Percentiles rank a stretch among this genome's conserved stretches.
Conservation (phyloP, 2,329 filamentous ascomycete genomes). For the Sporothrix dimorphospora region DNA sequence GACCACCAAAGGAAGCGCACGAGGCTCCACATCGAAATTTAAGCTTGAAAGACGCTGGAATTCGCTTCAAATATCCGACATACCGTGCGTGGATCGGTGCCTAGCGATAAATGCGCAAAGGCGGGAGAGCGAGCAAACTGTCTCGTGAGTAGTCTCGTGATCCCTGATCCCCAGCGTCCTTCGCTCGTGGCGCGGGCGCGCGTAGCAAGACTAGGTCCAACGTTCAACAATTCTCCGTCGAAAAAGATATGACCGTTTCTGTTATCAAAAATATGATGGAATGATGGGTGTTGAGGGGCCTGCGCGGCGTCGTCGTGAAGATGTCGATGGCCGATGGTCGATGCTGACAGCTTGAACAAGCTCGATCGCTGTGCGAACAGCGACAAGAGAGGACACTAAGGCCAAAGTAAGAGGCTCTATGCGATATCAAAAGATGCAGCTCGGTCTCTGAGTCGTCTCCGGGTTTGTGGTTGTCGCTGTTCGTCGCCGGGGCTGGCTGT, state of each 20-base stretch:
- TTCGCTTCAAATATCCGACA: background rate
- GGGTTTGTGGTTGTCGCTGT: background rate
- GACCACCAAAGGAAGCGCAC: background rate
- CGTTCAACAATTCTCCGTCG: no score
- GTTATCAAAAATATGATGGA: background rate
- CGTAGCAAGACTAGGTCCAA: background rate
- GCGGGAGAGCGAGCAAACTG: background rate
- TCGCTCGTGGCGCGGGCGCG: background rate
- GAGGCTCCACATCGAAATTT: no score
- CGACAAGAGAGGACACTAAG: background rate
- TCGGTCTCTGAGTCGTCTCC: background rate
- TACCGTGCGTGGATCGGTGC: background rate
- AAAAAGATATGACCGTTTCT: no score
- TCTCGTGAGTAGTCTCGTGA: constrained; percentile 1
- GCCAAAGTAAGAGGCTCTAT: background rate
- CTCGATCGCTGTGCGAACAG: background rate
- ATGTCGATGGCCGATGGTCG: background rate
- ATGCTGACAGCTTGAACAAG: background rate
- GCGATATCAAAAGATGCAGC: background rate
- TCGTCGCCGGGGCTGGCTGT: background rate
- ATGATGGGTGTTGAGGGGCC: background rate
- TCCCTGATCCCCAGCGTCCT: background rate
- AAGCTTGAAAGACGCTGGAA: background rate
- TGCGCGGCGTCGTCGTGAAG: background rate
- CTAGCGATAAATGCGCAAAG: background rate